Base-by-base conservation (phyloP, 2,329 filamentous ascomycete species). In the Clarireedia hainanense region DNA sequence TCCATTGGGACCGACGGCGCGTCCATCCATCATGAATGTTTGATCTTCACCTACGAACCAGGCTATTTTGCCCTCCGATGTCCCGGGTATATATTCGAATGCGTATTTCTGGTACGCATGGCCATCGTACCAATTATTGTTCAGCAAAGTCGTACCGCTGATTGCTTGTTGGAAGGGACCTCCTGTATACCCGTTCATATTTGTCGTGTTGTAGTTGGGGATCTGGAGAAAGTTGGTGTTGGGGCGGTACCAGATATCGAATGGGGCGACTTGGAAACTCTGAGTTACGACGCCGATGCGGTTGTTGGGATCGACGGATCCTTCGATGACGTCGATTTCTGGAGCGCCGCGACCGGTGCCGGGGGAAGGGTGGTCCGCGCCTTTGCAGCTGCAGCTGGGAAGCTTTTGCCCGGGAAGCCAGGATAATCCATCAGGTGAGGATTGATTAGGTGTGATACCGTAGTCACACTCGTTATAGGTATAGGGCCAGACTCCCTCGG, bases 271-370 rank as follows among this genome's bases (percentile, higher is more conserved):
- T 56, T 72, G 70, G n/a, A 64, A 63, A 52, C 67, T 68, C 47
- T 72, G 70, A 57, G 61, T 73, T 57, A 70, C 65, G 39, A 64
- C 67, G 63, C 68, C 74, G 70, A 68, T 65, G 4, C 57, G 58
- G 42, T 67, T 67, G 45, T 57, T 64, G 1, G 62, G 62, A 39
- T 74, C 73, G 5, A 73, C 75, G 43, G 73, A 74, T 10, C 80
- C 85, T 74, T 88, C 85, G 26, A 88, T 72, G 20, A 83, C 83
- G 75, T 88, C 85, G 58, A 88, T 85, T 72, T 89, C 85, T 0
- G 85, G 85, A 1, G 83, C 82, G 53, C 80, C 81, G 24, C 85
- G 76, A 26, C 84, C 84, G 46, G 74, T 81, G 17, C 85, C 84
- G 6, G 80, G 80, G 34, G 69, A 81, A 1, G 85, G 85, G 65